Evolutionary conservation across 106 monocot species (phyloP).

Genomic region (Gastrodia elata): DNA sequence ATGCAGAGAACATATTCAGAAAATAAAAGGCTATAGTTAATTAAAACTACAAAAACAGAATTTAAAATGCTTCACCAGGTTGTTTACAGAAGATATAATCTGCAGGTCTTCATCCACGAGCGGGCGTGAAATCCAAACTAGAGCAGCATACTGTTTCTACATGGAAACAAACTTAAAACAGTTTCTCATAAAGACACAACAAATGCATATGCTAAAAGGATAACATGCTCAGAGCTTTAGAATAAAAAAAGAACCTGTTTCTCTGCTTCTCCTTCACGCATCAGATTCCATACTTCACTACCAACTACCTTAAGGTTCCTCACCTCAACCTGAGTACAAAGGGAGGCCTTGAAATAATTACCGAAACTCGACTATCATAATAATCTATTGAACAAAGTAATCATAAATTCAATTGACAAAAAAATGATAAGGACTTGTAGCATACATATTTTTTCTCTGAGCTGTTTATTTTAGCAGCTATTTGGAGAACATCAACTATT

Average conservation of each 20-base stretch:
- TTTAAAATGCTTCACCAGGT: slow-evolving; percentile 44
- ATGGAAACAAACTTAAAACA: slow-evolving; percentile 7
- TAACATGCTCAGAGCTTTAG: not conserved
- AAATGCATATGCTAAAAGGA: not conserved
- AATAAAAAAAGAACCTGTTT: slow-evolving; percentile 64
- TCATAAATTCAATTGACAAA: not conserved
- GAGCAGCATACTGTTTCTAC: slow-evolving; percentile 96
- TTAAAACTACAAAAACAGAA: not conserved
- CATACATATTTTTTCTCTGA: slow-evolving; percentile 64
- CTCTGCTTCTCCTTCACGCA: slow-evolving; percentile 97
- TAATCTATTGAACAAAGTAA: not conserved
- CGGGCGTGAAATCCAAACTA: slow-evolving; percentile 83
- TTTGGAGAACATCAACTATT: slow-evolving; percentile 38
- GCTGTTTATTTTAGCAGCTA: slow-evolving; percentile 60
- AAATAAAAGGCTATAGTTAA: not conserved
- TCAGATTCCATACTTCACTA: slow-evolving; percentile 70
- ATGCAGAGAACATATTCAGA: not conserved
- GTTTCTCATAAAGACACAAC: not conserved
- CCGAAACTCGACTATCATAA: not conserved
- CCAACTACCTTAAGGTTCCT: slow-evolving; percentile 71
- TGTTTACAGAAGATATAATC: slow-evolving; percentile 42
- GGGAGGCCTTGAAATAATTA: not conserved
- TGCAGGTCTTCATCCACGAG: slow-evolving; percentile 45
- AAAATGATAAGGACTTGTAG: slow-evolving; percentile 1
- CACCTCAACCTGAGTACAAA: slow-evolving; percentile 49